Evolutionary conservation across 2,329 filamentous ascomycete species (phyloP).

Genomic region (Geosmithia flava): DNA sequence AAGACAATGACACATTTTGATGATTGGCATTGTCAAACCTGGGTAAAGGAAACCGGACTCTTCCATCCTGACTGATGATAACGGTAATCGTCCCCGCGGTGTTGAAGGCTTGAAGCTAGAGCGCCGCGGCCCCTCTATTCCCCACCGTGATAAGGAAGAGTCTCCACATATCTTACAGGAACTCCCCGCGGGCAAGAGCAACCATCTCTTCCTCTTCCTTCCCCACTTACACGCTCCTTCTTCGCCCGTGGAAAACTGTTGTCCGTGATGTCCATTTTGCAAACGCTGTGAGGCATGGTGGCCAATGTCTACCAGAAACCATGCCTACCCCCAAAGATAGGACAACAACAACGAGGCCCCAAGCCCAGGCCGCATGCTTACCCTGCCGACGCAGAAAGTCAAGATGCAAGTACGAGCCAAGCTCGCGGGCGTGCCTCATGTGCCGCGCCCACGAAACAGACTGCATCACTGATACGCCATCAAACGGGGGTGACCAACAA

Average conservation of each 20-base stretch:
- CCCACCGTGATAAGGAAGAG: background rate
- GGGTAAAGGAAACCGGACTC: no score
- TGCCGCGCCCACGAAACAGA: constrained; percentile 46
- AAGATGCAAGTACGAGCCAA: constrained; percentile 44
- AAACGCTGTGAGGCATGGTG: background rate
- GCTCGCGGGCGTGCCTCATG: constrained; percentile 39
- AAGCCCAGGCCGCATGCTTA: constrained; percentile 38
- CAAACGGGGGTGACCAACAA: constrained; percentile 7
- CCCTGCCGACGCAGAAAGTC: constrained; percentile 49
- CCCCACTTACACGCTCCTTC: background rate
- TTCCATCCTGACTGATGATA: background rate
- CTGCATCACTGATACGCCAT: constrained; percentile 24
- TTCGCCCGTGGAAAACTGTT: no score
- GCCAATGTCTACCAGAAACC: background rate
- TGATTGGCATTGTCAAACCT: no score
- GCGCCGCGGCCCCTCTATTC: background rate
- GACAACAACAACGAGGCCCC: background rate
- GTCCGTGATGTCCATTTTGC: no score
- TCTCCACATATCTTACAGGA: background rate
- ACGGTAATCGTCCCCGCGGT: background rate
- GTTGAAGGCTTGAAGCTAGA: background rate
- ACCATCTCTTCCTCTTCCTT: background rate
- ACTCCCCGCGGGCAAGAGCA: background rate
- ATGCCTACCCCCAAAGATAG: background rate
- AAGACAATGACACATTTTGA: no score